Evolutionary conservation across 2,329 filamentous ascomycete species (phyloP), one percentile per base, ranked within the genome.

Genomic region (Fusarium cicatricum): DNA sequence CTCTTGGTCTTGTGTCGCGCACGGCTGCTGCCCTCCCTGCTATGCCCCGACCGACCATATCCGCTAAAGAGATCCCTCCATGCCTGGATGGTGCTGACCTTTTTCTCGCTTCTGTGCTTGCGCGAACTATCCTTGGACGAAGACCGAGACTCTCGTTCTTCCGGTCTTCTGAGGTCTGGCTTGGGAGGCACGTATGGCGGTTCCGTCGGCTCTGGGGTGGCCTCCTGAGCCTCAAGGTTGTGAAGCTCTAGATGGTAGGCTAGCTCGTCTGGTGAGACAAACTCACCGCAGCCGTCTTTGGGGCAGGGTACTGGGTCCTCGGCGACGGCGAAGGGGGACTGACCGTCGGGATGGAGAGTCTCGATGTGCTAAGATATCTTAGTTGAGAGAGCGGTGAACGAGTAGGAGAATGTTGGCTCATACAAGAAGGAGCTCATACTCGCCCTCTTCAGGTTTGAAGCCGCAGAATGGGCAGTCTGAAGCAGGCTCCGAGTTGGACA

Each of bases 241-340:
- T 70, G 67, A 26, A 69, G 67, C 42, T 69, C 60, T 4, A 69
- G 47, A 31, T 70, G 67, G 29, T 55, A 66, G 15, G 55, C 55
- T 38, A 70, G 37, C 23, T 70, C 67, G n/a, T 66, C 65, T 7
- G 44, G 44, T n/a, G 47, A 26, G 29, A 70, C 38, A n/a, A 78
- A 70, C 69, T 90, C 86, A 28, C 82, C 83, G 67, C 88, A 90
- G 17, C 79, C 81, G 14, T 83, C 79, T 21, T 65, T 55, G 2
- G 65, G 65, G 39, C 67, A 70, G 23, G 50, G 17, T 4, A 64
- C 46, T 1, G 57, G 23, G 3, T 61, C 56, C 8, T 60, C 46
- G n/a, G 39, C 23, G 21, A 43, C 34, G 11, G 42, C 46, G 21
- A 61, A 62, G 29, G 59, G 45, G 10, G 61, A 47, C 6, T 58